Evolutionary conservation across 768 basidiomycete genomes (phyloP).

Genomic region (Pleurotus pulmonarius): DNA sequence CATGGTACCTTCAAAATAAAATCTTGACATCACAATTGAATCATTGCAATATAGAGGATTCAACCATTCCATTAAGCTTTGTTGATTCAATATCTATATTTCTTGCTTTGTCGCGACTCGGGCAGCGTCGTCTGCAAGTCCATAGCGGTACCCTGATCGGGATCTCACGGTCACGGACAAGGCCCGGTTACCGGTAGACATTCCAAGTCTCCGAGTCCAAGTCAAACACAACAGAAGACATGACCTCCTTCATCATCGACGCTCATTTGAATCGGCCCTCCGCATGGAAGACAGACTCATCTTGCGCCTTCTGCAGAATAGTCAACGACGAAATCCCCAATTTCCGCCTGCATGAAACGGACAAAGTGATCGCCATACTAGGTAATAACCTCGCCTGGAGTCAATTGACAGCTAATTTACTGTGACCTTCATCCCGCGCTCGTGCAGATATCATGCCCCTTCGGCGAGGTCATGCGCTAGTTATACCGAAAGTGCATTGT

Average conservation of each 20-base stretch:
- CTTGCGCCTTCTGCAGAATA: conserved; percentile 67
- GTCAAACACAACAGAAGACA: conserved; percentile 16
- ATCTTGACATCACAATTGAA: too few relatives aligned
- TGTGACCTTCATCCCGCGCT: neutral
- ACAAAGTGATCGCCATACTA: conserved; percentile 61
- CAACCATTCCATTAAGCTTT: too few relatives aligned
- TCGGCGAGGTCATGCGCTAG: conserved; percentile 62
- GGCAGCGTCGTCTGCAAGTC: too few relatives aligned
- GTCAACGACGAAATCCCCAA: conserved; percentile 45
- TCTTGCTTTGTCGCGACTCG: too few relatives aligned
- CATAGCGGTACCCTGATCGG: too few relatives aligned
- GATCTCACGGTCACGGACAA: too few relatives aligned
- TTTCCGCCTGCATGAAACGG: conserved; percentile 55
- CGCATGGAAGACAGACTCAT: conserved; percentile 46
- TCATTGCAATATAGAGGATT: too few relatives aligned
- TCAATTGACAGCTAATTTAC: conserved; percentile 9
- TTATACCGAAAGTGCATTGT: conserved; percentile 65
- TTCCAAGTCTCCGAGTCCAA: too few relatives aligned
- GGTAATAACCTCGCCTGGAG: conserved; percentile 28
- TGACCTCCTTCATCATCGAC: conserved; percentile 76
- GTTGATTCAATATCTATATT: too few relatives aligned
- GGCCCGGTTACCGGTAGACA: too few relatives aligned
- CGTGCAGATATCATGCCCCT: conserved; percentile 62
- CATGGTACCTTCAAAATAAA: too few relatives aligned
- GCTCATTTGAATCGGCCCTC: conserved; percentile 46